These are phyloP conservation scores for Phyllosticta citribraziliensis DNA, from an alignment of 2,329 filamentous ascomycete genomes.

Conservation along the genomic window DNA sequence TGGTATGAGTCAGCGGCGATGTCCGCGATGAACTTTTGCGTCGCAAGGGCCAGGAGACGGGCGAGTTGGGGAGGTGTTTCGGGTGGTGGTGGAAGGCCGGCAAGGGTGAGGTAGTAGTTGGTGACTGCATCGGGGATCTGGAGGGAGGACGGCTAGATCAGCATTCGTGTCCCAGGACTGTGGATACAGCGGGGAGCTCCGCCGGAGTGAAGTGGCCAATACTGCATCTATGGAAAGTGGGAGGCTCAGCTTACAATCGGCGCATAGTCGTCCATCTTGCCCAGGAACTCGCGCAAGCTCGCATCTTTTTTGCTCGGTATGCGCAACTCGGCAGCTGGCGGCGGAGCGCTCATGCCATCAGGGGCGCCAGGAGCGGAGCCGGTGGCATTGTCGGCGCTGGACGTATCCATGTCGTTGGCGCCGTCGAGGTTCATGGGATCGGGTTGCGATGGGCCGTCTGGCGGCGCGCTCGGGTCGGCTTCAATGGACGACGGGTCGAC, in stretches of 20 bases:
- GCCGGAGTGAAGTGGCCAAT: not conserved
- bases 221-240: not conserved
- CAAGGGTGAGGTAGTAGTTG: constrained; percentile 94
- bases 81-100: constrained; percentile 84
- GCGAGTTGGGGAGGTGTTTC: constrained; percentile 85
- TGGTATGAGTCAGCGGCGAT: constrained; percentile 97
- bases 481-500: constrained; percentile 31
- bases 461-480: constrained; percentile 28
- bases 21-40: constrained; percentile 97
- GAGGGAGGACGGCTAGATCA: not conserved
- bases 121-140: constrained; percentile 97
- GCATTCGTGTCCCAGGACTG: not conserved
- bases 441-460: constrained; percentile 22
- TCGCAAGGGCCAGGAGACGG: constrained; percentile 89
- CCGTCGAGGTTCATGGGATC: constrained; percentile 34
- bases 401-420: constrained; percentile 25
- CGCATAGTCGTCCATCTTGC: constrained; percentile 97
- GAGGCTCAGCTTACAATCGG: constrained; percentile 62
- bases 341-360: constrained; percentile 35
- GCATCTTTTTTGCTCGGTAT: constrained; percentile 80
- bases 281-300: constrained; percentile 81
- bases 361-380: not conserved
- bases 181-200: not conserved
- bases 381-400: constrained; percentile 12
- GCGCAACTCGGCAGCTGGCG: constrained; percentile 45